phyloP scores from a whole-genome alignment of 1,139 yeast genomes.

The Taphrina flavorubra region DNA sequence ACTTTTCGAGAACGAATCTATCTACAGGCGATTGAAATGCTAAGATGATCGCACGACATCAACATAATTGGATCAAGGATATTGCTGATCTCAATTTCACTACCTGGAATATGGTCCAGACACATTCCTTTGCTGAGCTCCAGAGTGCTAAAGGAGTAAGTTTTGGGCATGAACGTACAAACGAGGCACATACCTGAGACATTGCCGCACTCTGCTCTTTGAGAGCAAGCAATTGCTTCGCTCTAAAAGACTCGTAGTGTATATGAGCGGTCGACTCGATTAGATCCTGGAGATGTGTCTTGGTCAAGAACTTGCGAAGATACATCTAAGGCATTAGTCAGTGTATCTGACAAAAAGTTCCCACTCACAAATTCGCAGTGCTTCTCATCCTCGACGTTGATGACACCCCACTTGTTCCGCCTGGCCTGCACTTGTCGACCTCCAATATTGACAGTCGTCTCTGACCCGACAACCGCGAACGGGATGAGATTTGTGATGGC shows the following conservation, averaged over 20 bases:
- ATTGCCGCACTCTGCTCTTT: slow-evolving; percentile 63
- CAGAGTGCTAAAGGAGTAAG: slow-evolving; percentile 5
- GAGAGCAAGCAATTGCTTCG: slow-evolving; percentile 90
- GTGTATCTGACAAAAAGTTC: background rate
- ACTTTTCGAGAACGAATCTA: too few species aligned
- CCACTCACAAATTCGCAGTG: slow-evolving; percentile 84
- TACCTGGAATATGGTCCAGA: slow-evolving; percentile 26
- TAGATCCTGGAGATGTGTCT: slow-evolving; percentile 94
- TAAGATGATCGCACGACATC: background rate
- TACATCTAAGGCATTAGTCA: slow-evolving; percentile 51
- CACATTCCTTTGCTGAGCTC: slow-evolving; percentile 19
- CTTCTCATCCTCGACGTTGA: slow-evolving; percentile 80
- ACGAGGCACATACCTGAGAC: slow-evolving; percentile 17
- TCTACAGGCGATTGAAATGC: background rate
- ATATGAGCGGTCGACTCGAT: slow-evolving; percentile 88
- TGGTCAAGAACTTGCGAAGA: slow-evolving; percentile 87
- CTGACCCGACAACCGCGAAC: slow-evolving; percentile 95
- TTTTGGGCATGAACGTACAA: background rate
- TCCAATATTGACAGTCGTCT: slow-evolving; percentile 66
- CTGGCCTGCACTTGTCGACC: slow-evolving; percentile 89
- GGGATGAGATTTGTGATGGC: slow-evolving; percentile 64
- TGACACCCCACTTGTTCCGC: slow-evolving; percentile 92
- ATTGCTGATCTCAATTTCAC: too few species aligned
- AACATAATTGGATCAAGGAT: too few species aligned
- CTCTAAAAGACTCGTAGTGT: slow-evolving; percentile 91